Conservation (phyloP, 805 yeast genomes). For the Starmera dryadoides region DNA sequence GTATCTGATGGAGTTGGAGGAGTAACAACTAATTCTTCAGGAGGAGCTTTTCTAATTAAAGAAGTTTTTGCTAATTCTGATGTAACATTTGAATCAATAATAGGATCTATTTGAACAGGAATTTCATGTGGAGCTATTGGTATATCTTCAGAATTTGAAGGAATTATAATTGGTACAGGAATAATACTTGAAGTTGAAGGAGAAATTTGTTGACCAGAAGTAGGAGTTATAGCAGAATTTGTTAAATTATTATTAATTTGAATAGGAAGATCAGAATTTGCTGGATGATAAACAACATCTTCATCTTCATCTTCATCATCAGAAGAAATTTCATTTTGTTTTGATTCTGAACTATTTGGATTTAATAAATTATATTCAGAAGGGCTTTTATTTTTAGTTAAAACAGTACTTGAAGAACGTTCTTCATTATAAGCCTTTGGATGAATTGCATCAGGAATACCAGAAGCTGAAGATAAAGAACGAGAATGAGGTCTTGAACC, state of each 20-base stretch:
- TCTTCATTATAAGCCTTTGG: constrained; percentile 23
- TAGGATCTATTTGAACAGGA: too few species aligned
- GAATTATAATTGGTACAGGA: too few species aligned
- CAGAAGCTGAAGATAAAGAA: constrained; percentile 39
- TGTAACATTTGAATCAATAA: too few species aligned
- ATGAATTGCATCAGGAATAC: constrained; percentile 31
- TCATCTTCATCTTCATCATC: not conserved
- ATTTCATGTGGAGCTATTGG: too few species aligned
- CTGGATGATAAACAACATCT: not conserved
- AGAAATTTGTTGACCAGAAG: not conserved
- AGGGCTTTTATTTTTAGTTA: not conserved
- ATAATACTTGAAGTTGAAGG: too few species aligned
- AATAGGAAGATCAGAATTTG: not conserved
- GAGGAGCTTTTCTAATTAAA: too few species aligned
- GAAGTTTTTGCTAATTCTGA: too few species aligned
- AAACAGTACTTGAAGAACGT: not conserved
- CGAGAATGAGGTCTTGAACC: constrained; percentile 27
- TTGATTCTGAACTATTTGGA: not conserved
- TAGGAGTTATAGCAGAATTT: not conserved
- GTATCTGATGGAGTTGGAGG: too few species aligned
- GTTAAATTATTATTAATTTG: not conserved
- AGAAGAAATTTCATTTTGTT: not conserved
- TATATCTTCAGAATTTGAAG: too few species aligned
- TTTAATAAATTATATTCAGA: not conserved
- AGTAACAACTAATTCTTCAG: too few species aligned